These are phyloP conservation scores for Bolboschoenus planiculmis DNA, from an alignment of 176 grass and related monocot species.

Conservation along the genomic window DNA sequence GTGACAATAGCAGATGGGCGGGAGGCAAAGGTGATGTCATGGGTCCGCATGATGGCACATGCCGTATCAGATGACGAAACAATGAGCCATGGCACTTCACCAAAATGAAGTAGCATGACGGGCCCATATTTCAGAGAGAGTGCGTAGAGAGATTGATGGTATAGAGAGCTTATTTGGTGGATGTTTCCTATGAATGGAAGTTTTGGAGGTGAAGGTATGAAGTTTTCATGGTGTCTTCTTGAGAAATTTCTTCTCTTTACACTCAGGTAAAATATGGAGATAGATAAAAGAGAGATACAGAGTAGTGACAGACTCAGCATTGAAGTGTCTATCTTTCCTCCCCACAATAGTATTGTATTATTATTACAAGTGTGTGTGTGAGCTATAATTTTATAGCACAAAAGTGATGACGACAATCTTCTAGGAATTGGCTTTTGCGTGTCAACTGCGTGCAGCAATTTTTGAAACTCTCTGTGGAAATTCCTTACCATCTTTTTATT, in stretches of 20 bases:
- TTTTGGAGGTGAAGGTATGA: slow-evolving; percentile 17
- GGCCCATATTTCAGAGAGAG: slow-evolving; percentile 20
- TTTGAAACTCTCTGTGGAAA: too few species aligned
- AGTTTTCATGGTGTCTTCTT: neutral
- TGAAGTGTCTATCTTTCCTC: too few species aligned
- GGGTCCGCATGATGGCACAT: neutral
- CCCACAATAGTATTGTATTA: too few species aligned
- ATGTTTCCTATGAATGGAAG: slow-evolving; percentile 19
- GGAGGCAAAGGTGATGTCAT: neutral
- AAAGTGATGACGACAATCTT: too few species aligned
- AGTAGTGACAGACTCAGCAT: neutral
- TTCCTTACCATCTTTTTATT: too few species aligned
- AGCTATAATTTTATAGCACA: too few species aligned
- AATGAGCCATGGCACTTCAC: neutral
- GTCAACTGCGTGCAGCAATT: too few species aligned
- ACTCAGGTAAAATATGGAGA: neutral
- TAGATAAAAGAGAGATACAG: neutral
- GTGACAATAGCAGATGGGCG: neutral
- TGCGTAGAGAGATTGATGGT: slow-evolving; percentile 17
- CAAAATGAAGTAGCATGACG: slow-evolving; percentile 20
- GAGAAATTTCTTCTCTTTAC: slow-evolving; percentile 4
- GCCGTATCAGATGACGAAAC: neutral
- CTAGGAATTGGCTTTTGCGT: too few species aligned
- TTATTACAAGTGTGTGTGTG: too few species aligned
- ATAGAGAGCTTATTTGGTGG: slow-evolving; percentile 12